Base-by-base conservation (phyloP, 2,329 filamentous ascomycete genomes). In the Colletotrichum tropicicola region DNA sequence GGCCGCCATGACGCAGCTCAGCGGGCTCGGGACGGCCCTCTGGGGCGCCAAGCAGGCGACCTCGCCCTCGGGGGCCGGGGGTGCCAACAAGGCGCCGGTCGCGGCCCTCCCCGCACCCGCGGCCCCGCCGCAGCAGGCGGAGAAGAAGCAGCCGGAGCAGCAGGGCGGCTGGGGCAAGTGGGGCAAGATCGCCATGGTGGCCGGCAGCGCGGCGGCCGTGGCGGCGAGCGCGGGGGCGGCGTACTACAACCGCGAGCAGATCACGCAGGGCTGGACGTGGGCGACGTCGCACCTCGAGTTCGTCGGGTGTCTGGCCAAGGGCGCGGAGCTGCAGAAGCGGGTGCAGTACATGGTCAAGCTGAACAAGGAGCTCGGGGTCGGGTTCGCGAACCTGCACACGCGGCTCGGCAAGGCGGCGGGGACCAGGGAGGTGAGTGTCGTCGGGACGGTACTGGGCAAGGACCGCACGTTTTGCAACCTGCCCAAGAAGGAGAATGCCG, bases 231-330 rank as follows among this genome's bases (percentile, higher is more conserved):
- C 92, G 0, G 92, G 92, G 1, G 94, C 94, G 7, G 92, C 95
- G 10, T 98, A 97, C 81, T 83, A 92, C 71, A 94, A 96, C 71
- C 88, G 93, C 58, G 92, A 97, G 30, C 89, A 93, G 68, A 88
- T 98, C 66, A 87, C 86, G 3, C 85, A 91, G 65, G 92, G 94
- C 7, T 90, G 90, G 81, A 83, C 83, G 9, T 98, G 94, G 94
- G 92, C 92, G 13, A 89, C 91, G 15, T 96, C 92, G 35, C 96
- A 99, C 78, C 87, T 99, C 25, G 92, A 96, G 76, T 99, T 98
- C 72, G 92, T 98, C 1, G 93, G 94, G 2, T 97, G 93, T 72
- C 85, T 99, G 7, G 91, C 92, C 49, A 89, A 92, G n/a, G 89
- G 89, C 5, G 91, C 94, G 71, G 94, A 97, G 73, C 82, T 98